Evolutionary conservation across 176 grass and related monocot genomes (phyloP).

Genomic region (Eragrostis curvula): DNA sequence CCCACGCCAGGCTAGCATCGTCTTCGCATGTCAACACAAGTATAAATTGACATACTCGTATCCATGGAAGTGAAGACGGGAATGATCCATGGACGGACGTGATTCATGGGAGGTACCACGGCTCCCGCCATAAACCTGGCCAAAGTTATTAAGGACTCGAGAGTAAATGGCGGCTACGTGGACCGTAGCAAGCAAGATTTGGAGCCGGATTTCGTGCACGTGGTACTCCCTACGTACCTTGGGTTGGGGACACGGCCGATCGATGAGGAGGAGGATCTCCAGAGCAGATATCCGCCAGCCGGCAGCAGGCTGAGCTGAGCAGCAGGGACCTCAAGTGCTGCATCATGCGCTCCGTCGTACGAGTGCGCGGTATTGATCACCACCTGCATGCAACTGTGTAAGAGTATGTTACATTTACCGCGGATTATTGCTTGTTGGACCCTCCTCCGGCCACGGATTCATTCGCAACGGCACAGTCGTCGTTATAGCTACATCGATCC

Average conservation of each 20-base stretch:
- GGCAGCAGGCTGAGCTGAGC: no score
- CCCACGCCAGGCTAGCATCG: constrained; percentile 32
- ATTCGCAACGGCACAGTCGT: no score
- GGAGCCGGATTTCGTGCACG: constrained; percentile 21
- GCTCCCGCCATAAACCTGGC: constrained; percentile 26
- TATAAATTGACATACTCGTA: neutral
- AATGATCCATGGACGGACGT: no score
- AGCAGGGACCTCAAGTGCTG: no score
- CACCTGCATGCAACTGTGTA: neutral
- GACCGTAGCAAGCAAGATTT: constrained; percentile 17
- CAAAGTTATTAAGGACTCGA: constrained; percentile 14
- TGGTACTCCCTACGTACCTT: no score
- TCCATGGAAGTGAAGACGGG: no score
- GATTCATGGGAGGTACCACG: neutral
- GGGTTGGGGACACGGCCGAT: neutral
- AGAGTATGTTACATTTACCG: neutral
- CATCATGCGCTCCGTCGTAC: neutral
- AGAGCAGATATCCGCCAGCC: neutral
- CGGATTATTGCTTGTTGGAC: neutral
- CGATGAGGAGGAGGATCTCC: neutral
- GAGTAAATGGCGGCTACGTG: constrained; percentile 37
- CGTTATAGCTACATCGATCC: no score
- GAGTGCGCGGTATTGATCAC: neutral
- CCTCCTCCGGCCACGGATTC: no score
- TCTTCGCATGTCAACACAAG: constrained; percentile 11